A percentile compares a stretch with the other conserved stretches of the same genome.
Conservation (phyloP, 2,329 filamentous ascomycete genomes). For the Dactylellina leptospora region DNA sequence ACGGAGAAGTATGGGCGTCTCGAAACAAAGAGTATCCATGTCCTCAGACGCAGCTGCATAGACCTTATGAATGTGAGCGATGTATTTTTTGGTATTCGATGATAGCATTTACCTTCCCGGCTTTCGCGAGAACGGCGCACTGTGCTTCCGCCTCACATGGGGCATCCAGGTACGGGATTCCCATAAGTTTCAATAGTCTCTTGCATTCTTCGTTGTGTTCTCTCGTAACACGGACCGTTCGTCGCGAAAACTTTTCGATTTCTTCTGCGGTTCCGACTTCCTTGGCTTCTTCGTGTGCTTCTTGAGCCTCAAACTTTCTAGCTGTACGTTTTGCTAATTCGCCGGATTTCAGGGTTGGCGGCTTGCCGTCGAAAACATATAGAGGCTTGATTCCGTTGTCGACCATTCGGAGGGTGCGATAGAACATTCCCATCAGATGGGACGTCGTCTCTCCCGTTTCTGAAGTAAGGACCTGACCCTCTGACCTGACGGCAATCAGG, state of each 20-base stretch:
- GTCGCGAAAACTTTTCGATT: slow-evolving; percentile 94
- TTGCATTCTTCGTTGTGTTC: slow-evolving; percentile 98
- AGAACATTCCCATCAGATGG: slow-evolving; percentile 99
- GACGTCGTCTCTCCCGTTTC: slow-evolving; percentile 96
- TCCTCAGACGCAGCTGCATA: slow-evolving; percentile 97
- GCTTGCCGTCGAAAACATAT: slow-evolving; percentile 96
- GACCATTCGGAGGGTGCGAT: slow-evolving; percentile 95
- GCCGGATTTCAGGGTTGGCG: slow-evolving; percentile 95
- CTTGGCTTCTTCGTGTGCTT: slow-evolving; percentile 91
- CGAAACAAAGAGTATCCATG: slow-evolving; percentile 98
- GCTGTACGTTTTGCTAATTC: slow-evolving; percentile 96
- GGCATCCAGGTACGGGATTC: slow-evolving; percentile 91
- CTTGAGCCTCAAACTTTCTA: slow-evolving; percentile 89
- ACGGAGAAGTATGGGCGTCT: slow-evolving; percentile 86
- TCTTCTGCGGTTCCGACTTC: slow-evolving; percentile 97
- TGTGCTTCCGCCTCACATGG: slow-evolving; percentile 98
- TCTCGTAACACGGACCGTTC: slow-evolving; percentile 91
- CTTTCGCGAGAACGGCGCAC: slow-evolving; percentile 86
- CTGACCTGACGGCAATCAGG: slow-evolving; percentile 94
- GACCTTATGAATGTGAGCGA: slow-evolving; percentile 63
- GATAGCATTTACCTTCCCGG: slow-evolving; percentile 70
- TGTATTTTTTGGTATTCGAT: not conserved
- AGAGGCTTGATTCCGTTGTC: slow-evolving; percentile 99
- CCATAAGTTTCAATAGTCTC: slow-evolving; percentile 89
- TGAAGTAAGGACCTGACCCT: slow-evolving; percentile 94